Conservation (phyloP, 257 asterid species). For the Nicotiana otophora region DNA sequence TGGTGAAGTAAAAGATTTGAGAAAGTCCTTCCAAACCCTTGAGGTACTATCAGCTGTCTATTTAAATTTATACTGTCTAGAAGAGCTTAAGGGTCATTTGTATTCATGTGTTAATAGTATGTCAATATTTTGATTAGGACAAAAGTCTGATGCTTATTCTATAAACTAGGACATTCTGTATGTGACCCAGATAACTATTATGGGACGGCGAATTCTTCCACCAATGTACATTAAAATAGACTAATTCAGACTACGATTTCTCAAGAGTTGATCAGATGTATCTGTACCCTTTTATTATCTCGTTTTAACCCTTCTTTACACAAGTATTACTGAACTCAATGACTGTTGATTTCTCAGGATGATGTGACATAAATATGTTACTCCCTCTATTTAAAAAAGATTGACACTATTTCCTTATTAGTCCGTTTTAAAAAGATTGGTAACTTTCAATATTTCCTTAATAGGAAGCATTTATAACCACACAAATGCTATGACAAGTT, state of each 20-base stretch:
- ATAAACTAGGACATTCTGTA: background rate
- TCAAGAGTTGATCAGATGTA: background rate
- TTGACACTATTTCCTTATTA: too few relatives aligned
- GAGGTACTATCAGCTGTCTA: constrained; percentile 51
- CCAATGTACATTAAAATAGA: background rate
- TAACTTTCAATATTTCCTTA: too few relatives aligned
- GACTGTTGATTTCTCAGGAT: background rate
- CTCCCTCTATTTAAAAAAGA: too few relatives aligned
- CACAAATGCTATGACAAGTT: too few relatives aligned
- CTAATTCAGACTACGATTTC: background rate
- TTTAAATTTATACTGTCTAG: background rate
- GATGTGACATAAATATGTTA: background rate
- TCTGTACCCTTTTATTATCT: background rate
- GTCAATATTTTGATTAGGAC: background rate
- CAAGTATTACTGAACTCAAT: background rate
- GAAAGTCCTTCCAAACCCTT: constrained; percentile 70
- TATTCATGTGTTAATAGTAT: background rate
- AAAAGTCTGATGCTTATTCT: background rate
- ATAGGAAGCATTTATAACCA: too few relatives aligned
- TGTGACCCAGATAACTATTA: background rate
- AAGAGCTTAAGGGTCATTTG: background rate
- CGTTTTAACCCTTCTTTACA: background rate
- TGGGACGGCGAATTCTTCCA: background rate
- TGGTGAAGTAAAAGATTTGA: constrained; percentile 69
- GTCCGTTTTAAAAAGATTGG: too few relatives aligned